Conservation (phyloP, 1,284 basidiomycete species). For the Trichosporon sp. region DNA sequence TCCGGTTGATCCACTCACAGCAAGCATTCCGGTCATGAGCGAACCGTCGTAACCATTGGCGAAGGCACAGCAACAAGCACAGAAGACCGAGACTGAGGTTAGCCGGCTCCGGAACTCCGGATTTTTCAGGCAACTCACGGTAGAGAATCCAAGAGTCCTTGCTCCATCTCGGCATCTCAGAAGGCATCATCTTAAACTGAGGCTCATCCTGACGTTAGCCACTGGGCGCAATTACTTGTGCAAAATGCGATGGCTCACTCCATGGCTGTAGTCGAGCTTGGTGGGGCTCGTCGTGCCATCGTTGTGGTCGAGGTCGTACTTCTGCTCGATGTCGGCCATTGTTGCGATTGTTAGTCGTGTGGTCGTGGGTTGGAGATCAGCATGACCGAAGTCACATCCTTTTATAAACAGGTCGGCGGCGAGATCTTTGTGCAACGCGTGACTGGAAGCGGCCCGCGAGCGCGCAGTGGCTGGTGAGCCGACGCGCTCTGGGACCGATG, state of each 20-base stretch:
- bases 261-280: background rate
- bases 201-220: slow-evolving; percentile 31
- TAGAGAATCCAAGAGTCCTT: slow-evolving; percentile 36
- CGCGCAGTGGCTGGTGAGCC: background rate
- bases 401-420: background rate
- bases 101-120: background rate
- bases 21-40: slow-evolving; percentile 29
- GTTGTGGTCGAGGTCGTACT: background rate
- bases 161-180: slow-evolving; percentile 37
- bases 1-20: background rate
- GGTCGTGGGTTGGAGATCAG: background rate
- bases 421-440: background rate
- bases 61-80: slow-evolving; percentile 42
- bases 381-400: background rate
- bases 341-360: background rate
- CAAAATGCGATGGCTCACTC: background rate
- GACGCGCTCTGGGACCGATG: background rate
- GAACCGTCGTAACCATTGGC: slow-evolving; percentile 46
- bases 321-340: slow-evolving; percentile 10
- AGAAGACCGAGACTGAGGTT: slow-evolving; percentile 37
- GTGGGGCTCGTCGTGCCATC: background rate
- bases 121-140: slow-evolving; percentile 24
- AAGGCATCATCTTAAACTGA: slow-evolving; percentile 31
- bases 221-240: background rate
- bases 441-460: slow-evolving; percentile 8